Conservation (phyloP, 1,284 basidiomycete genomes). For the Tilletia caries region DNA sequence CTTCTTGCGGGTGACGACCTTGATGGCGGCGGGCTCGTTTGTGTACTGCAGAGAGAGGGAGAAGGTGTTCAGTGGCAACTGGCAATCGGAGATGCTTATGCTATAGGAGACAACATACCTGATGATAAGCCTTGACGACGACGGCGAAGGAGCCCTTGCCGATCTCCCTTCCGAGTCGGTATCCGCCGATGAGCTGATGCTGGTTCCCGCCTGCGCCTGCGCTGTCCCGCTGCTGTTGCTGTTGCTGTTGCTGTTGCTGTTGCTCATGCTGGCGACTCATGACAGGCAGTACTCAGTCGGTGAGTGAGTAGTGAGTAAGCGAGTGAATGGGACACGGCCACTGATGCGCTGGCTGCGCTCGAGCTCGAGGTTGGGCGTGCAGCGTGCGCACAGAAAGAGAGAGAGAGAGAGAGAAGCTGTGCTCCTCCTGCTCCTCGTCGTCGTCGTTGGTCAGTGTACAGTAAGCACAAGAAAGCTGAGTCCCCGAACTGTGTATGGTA, state of each 20-base stretch:
- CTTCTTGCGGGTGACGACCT: conserved; percentile 84
- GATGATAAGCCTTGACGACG: conserved; percentile 79
- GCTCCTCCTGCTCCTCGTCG: no score
- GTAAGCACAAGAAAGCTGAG: no score
- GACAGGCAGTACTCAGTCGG: no score
- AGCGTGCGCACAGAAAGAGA: no score
- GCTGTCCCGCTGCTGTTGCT: conserved; percentile 4
- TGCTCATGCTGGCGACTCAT: background rate
- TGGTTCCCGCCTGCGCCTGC: background rate
- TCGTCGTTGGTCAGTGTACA: no score
- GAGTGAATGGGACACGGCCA: no score
- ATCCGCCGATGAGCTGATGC: conserved; percentile 55
- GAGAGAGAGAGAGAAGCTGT: no score
- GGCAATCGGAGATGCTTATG: background rate
- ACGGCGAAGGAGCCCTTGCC: conserved; percentile 85
- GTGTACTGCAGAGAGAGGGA: conserved; percentile 17
- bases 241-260: background rate
- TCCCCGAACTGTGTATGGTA: no score
- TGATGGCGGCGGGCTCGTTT: conserved; percentile 71
- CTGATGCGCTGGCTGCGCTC: no score
- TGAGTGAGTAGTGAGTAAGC: no score
- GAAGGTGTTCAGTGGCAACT: background rate
- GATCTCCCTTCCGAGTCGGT: conserved; percentile 60
- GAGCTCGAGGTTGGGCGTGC: no score
- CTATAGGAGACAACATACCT: conserved; percentile 10